Percentiles rank a stretch among this genome's conserved stretches.
These are phyloP conservation scores for Phlegmacium glaucopus DNA, from an alignment of 768 basidiomycete genomes.

Conservation along the genomic window DNA sequence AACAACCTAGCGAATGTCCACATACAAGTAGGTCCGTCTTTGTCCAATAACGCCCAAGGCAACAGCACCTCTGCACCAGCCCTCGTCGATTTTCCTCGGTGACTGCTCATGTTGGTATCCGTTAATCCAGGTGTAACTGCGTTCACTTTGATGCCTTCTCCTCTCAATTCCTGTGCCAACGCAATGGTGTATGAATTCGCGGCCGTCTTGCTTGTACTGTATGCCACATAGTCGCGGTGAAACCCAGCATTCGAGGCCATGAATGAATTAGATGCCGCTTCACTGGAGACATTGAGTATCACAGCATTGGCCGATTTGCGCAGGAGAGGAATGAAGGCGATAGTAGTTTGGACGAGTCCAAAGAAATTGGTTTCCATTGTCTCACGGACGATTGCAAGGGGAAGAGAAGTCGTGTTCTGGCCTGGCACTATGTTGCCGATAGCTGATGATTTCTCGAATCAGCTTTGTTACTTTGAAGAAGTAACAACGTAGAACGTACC, in stretches of 20 bases:
- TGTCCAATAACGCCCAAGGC: conserved; percentile 38
- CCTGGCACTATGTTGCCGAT: conserved; percentile 15
- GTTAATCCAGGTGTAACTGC: conserved; percentile 60
- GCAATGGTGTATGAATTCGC: conserved; percentile 58
- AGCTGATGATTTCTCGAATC: neutral
- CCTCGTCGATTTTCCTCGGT: conserved; percentile 32
- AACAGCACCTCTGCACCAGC: conserved; percentile 33
- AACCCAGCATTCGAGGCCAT: conserved; percentile 30
- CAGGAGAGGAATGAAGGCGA: conserved; percentile 39
- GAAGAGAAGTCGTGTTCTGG: conserved; percentile 33
- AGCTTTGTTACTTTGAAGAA: neutral
- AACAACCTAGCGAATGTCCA: neutral
- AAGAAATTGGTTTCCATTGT: conserved; percentile 42
- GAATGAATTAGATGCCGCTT: conserved; percentile 41
- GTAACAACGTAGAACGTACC: too few species aligned
- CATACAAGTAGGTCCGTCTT: conserved; percentile 37
- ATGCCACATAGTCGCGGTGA: conserved; percentile 43
- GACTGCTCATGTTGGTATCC: conserved; percentile 38
- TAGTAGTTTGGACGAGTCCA: conserved; percentile 40
- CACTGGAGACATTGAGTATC: conserved; percentile 39
- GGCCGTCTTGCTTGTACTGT: conserved; percentile 72
- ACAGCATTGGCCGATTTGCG: conserved; percentile 28
- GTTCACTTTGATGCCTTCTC: conserved; percentile 55
- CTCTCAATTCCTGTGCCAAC: conserved; percentile 59
- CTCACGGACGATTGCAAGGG: conserved; percentile 29